Evolutionary conservation across 495 filamentous ascomycete genomes (phyloP), one percentile per base, ranked within the genome.

Genomic region (Podospora appendiculata): DNA sequence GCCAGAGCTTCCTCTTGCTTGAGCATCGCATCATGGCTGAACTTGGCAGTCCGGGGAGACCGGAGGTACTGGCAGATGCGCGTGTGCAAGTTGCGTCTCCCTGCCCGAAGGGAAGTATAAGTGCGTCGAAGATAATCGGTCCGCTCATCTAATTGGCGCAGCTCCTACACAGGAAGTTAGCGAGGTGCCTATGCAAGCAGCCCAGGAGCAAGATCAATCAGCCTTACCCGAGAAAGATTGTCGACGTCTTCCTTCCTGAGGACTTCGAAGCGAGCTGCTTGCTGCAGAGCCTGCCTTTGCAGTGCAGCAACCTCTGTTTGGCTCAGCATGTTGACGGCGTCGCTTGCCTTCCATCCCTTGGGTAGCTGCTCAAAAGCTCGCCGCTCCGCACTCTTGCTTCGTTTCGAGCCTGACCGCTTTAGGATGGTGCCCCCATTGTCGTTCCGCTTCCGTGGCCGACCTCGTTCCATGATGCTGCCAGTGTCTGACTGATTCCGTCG

Each of bases 1-100:
- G 78, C 77, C 18, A 89, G 71, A 8, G 85, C 81, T 62, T 88
- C 85, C 61, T 88, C 85, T 59, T 89, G 86, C 67, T 83, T 86
- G 50, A 89, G 71, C 47, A 89, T 77, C 42, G 73, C 79, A 40
- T 88, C 86, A 46, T 79, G 73, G 41, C 78, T 85, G 60, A 88
- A 85, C 48, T 74, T 81, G 36, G 82, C 78, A 13, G 75, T 72
- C 36, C 80, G 78, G 3, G 81, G 77, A 17, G 79, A 79, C 41
- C 81, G 77, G 7, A 89, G 75, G 57, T 86, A 87, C 41, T 80
- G 75, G 56, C 86, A 82, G 63, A 88, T 85, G 35, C 85, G 74
- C 13, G 71, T 72, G 59, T 89, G 86, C 1, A 89, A 73, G 58
- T 82, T 85, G 48, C 80, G 81, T 41, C 86, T 76, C 6, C 85